Base-by-base conservation (phyloP, 2,329 filamentous ascomycete genomes). In the Pseudofabraea citricarpa region DNA sequence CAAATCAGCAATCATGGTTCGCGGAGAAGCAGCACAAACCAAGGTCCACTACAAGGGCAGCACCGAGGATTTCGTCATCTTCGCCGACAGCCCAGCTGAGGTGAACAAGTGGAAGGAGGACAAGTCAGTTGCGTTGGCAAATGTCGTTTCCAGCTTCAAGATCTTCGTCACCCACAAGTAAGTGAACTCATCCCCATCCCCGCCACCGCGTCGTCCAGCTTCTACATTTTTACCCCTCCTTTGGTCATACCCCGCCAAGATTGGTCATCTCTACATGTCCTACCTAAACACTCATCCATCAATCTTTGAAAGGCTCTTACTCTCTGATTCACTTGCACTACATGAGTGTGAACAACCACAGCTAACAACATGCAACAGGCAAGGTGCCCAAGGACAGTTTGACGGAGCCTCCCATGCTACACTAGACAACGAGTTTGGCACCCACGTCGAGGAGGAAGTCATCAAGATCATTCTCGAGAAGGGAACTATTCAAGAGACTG, bases 151-250 rank as follows among this genome's bases (percentile, higher is more conserved):
- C 46, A 77, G 85, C 6, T 97, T 88, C 75, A 87, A 95, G 75
- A 75, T 98, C 60, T 95, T 95, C 60, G 72, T 85, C 33, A 95
- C 90, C 26, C 87, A 94, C 73, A 86, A 84, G 90, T 96, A 76
- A 71, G 86, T 72, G 52, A 46, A 23, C 42, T n/a, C n/a, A n/a
- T n/a, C n/a, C n/a, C n/a, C n/a, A n/a, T n/a, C n/a, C n/a, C n/a
- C n/a, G n/a, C n/a, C n/a, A n/a, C n/a, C n/a, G n/a, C n/a, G n/a
- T n/a, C n/a, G n/a, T n/a, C n/a, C n/a, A n/a, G n/a, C 32, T 22
- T 19, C 26, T 8, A 8, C 23, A 22, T 18, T n/a, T 26, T 18
- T 45, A 36, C 36, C 39, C 48, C 46, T 46, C 44, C 32, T 24
- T 43, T 41, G 39, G 8, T 7, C 8, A 18, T 16, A 7, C 29